Evolutionary conservation across 1,284 basidiomycete genomes (phyloP), one percentile per base, ranked within the genome.

Genomic region (Neonothopanus nambi): DNA sequence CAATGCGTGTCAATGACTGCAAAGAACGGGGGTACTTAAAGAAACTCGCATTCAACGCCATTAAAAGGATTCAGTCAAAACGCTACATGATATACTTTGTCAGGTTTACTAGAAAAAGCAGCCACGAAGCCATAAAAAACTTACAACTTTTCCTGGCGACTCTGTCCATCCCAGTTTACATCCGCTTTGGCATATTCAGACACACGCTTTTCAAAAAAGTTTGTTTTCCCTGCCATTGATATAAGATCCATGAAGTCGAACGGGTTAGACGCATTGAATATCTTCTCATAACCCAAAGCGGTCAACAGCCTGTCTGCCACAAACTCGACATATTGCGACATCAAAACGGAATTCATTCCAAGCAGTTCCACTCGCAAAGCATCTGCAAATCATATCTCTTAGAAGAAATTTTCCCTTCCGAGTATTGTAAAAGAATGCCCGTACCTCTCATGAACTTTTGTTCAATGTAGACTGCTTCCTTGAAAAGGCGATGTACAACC

Each of bases 311-410:
- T 87, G 66, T 98, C 95, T 40, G 96, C 95, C 52, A 98, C 94
- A 63, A 97, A 98, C 71, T 97, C 92, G 59, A 98, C 98, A 77
- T 98, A 99, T 66, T 93, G 92, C 67, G 85, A 82, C 93, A 95
- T 95, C 49, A 94, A 78, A 47, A 78, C 81, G 2, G 87, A 70
- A 65, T 95, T 94, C 90, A 95, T 95, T 57, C 89, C 89, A 51
- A 91, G 91, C 46, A 91, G 74, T 2, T 72, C 75, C 13, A 84
- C 81, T 1, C 89, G 88, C 3, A 92, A 74, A 3, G 89, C 86
- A 66, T 88, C 87, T 87, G 49, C n/a, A 37, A 52, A 8, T 26
- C n/a, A 24, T 28, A 35, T 2, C n/a, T 58, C 12, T 48, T 20
- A 37, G 26, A 5, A 46, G 13, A 8, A 23, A n/a, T n/a, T n/a